Base-by-base conservation (phyloP, 441 rosid genomes). In the Pelargonium myrrhifolium region DNA sequence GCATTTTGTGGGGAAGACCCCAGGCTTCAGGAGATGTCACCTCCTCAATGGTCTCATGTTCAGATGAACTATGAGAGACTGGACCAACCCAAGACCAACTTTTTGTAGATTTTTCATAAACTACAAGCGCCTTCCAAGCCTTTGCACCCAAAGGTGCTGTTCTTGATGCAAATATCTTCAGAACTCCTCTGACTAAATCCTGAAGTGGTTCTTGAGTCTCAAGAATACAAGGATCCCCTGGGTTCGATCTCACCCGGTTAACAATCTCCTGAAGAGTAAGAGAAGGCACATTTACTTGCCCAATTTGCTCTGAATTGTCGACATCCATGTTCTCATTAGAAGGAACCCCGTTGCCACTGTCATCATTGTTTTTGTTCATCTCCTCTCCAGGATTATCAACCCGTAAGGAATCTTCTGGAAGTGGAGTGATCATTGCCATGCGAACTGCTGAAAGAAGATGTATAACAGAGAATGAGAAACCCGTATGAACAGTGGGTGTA, bases 401-500 rank as follows among this genome's bases (percentile, higher is more conserved):
- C 72, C 82, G 92, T 77, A 83, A 67, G 71, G 90, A 76, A 74
- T 87, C 95, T 77, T 85, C 95, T 8, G 86, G 68, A 55, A 82
- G 85, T 51, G 79, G 81, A 75, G 84, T 81, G 76, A 84, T 80
- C 94, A 95, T 86, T 37, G 95, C 93, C 84, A 85, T 68, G 66
- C 98, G 96, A 70, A 95, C 97, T 21, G 99, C 96, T 40, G 99
- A 82, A 70, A 95, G 97, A 77, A 95, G 98, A 79, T 95, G 99
- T 59, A 95, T 76, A 64, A 95, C 82, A 58, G 99, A 92, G 86
- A 95, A 95, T 35, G 98, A 92, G 81, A 95, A 92, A 67, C 96
- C 91, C 28, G 95, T 81, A 74, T 89, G 96, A 77, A 90, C 95
- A 21, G 99, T 90, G 3, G 99, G 99, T 20, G 91, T 90, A 69